Conservation (phyloP, 345 rosid species). For the Barbarea vulgaris region DNA sequence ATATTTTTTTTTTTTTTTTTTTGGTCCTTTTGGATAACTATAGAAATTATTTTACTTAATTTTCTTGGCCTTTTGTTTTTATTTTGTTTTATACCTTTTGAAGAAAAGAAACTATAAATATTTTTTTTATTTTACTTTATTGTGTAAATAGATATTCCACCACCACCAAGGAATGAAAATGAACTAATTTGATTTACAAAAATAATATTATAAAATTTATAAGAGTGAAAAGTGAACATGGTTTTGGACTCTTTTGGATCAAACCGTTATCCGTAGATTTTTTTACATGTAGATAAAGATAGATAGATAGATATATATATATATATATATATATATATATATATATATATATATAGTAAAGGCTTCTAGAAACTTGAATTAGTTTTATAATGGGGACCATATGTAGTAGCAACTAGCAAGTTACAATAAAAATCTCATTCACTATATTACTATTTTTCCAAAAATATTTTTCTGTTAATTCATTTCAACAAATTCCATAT, state of each 20-base stretch:
- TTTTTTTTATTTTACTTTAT: background rate
- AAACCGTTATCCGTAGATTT: slow-evolving; percentile 18
- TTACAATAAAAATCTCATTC: slow-evolving; percentile 13
- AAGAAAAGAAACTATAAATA: background rate
- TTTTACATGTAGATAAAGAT: slow-evolving; percentile 18
- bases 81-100: slow-evolving; percentile 20
- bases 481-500: background rate
- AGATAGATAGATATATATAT: slow-evolving; percentile 18
- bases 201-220: background rate
- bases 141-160: background rate
- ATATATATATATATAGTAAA: slow-evolving; percentile 2
- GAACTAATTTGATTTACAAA: background rate
- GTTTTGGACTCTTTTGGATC: slow-evolving; percentile 20
- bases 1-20: background rate
- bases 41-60: slow-evolving; percentile 2
- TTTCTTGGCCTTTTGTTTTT: background rate
- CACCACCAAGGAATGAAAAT: background rate
- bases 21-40: slow-evolving; percentile 16
- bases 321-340: background rate
- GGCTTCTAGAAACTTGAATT: slow-evolving; percentile 36
- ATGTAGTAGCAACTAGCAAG: slow-evolving; percentile 9
- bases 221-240: slow-evolving; percentile 26
- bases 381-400: slow-evolving; percentile 26
- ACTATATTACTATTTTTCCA: background rate
- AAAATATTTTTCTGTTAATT: background rate